Percentiles rank a stretch among this genome's conserved stretches.
phyloP scores from a whole-genome alignment of 2,329 filamentous ascomycete species.

The Macrophomina tecta region DNA sequence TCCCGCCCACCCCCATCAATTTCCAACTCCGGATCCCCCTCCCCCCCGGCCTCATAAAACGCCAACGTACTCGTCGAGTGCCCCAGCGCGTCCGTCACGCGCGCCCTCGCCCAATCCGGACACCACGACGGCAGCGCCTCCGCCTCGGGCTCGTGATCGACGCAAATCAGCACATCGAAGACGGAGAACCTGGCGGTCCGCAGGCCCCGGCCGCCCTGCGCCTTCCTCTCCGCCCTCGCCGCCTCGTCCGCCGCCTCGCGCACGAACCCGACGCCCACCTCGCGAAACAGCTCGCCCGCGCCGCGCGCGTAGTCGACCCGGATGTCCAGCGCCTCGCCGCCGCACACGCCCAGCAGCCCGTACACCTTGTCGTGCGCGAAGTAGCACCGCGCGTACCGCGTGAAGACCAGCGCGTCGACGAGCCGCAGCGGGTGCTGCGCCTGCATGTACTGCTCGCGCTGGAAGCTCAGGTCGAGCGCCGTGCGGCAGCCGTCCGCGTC shows the following conservation, averaged over 20 bases:
- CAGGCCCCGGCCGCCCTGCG: not conserved
- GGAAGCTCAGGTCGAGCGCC: slow-evolving; percentile 30
- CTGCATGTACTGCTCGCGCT: slow-evolving; percentile 27
- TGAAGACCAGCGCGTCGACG: slow-evolving; percentile 31
- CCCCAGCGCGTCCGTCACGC: slow-evolving; percentile 34
- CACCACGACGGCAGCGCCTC: slow-evolving; percentile 34
- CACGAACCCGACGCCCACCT: not conserved
- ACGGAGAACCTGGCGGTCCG: slow-evolving; percentile 2
- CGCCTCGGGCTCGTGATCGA: slow-evolving; percentile 34
- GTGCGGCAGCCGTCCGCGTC: not conserved
- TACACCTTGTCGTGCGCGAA: slow-evolving; percentile 38
- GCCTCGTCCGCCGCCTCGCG: not conserved
- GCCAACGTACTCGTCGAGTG: slow-evolving; percentile 34
- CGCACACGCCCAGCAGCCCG: slow-evolving; percentile 34
- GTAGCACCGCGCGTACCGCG: slow-evolving; percentile 36
- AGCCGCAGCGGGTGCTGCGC: slow-evolving; percentile 11
- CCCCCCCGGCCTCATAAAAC: slow-evolving; percentile 33
- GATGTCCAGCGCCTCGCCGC: slow-evolving; percentile 24
- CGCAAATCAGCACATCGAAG: slow-evolving; percentile 34
- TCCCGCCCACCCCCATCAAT: slow-evolving; percentile 25
- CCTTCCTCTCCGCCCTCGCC: not conserved
- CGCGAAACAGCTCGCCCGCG: not conserved
- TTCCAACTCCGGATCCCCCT: slow-evolving; percentile 12
- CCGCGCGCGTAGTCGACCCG: slow-evolving; percentile 31
- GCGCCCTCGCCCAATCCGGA: slow-evolving; percentile 35